Percentiles rank a stretch among this genome's conserved stretches.
phyloP scores from a whole-genome alignment of 495 filamentous ascomycete genomes.

The Xylaria nigripes region DNA sequence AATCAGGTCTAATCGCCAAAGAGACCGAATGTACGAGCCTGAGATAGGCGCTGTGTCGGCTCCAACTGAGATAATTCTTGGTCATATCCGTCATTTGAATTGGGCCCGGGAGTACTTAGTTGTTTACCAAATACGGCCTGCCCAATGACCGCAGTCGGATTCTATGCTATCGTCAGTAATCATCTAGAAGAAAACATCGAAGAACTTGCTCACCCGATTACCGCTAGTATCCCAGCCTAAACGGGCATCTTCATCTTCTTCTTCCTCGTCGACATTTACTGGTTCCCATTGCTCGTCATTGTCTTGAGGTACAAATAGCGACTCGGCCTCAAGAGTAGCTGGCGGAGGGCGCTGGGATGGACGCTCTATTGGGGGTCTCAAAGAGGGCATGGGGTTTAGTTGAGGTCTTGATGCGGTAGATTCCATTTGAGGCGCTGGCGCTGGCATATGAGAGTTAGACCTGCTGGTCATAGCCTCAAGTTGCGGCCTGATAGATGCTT shows the following conservation, averaged over 20 bases:
- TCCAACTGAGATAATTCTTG: constrained; percentile 37
- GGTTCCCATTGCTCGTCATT: constrained; percentile 85
- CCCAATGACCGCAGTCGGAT: constrained; percentile 30
- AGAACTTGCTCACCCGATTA: constrained; percentile 34
- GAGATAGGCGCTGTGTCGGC: constrained; percentile 59
- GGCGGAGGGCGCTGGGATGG: constrained; percentile 45
- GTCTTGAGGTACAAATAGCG: constrained; percentile 65
- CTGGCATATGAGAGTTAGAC: constrained; percentile 26
- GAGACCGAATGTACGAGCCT: constrained; percentile 46
- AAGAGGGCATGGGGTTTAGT: constrained; percentile 19
- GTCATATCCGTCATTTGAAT: constrained; percentile 16
- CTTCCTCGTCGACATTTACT: constrained; percentile 60
- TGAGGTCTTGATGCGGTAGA: constrained; percentile 13
- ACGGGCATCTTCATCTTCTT: constrained; percentile 49
- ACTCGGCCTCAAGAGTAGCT: constrained; percentile 58
- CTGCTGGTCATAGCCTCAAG: constrained; percentile 34
- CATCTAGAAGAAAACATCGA: background rate
- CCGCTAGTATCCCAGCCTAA: constrained; percentile 76
- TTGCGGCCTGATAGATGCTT: constrained; percentile 20
- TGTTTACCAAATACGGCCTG: constrained; percentile 19
- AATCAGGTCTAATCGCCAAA: constrained; percentile 37
- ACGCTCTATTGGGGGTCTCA: constrained; percentile 23
- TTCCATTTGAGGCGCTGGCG: constrained; percentile 12
- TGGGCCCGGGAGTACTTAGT: constrained; percentile 19
- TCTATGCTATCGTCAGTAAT: constrained; percentile 26